phyloP scores from a whole-genome alignment of 2,329 filamentous ascomycete genomes.

The Pseudogymnoascus sp. region DNA sequence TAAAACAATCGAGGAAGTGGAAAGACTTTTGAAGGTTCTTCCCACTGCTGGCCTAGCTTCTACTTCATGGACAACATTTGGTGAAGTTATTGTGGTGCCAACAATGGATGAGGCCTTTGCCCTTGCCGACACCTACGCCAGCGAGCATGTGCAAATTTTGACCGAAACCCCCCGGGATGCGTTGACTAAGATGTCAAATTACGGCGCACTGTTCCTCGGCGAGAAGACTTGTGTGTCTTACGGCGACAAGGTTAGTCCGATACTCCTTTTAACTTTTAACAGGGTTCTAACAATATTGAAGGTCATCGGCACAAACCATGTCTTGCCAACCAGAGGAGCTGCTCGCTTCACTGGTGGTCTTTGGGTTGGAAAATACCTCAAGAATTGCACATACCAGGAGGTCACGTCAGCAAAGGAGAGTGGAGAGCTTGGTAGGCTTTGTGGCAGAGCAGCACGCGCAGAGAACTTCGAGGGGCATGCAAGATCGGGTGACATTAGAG shows the following conservation, averaged over 20 bases:
- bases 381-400: slow-evolving; percentile 46
- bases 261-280: no score
- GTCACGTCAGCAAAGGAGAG: slow-evolving; percentile 36
- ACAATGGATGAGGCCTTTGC: slow-evolving; percentile 35
- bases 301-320: slow-evolving; percentile 48
- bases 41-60: no score
- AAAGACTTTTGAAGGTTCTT: no score
- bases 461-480: slow-evolving; percentile 48
- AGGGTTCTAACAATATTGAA: slow-evolving; percentile 15
- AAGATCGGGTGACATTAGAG: slow-evolving; percentile 40
- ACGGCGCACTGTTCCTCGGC: slow-evolving; percentile 43
- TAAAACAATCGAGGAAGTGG: no score
- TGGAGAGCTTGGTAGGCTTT: slow-evolving; percentile 40
- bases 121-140: slow-evolving; percentile 40
- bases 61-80: slow-evolving; percentile 22
- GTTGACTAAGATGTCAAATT: slow-evolving; percentile 42
- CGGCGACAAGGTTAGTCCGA: slow-evolving; percentile 38
- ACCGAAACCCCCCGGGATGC: slow-evolving; percentile 39
- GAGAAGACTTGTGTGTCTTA: slow-evolving; percentile 45
- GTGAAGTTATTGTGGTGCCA: slow-evolving; percentile 39
- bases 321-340: slow-evolving; percentile 41
- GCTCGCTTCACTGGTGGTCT: slow-evolving; percentile 43
- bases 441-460: slow-evolving; percentile 39
- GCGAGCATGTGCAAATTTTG: slow-evolving; percentile 44
- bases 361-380: slow-evolving; percentile 47